Percentiles rank a stretch among this genome's conserved stretches.
Evolutionary conservation across 148 eudicot species (phyloP).

Genomic region (Spergularia bocconei): DNA sequence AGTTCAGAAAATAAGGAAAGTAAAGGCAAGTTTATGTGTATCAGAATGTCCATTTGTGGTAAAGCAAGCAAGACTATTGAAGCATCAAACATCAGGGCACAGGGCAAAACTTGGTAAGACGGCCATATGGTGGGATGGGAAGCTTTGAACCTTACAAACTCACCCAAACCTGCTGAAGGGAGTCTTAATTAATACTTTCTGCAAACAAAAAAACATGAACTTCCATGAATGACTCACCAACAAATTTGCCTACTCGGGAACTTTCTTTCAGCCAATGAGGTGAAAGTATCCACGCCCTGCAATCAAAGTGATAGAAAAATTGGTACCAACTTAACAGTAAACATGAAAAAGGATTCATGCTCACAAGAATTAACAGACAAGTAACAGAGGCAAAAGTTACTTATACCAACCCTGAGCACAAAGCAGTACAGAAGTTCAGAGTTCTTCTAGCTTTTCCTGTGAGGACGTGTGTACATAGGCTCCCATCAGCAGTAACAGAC

Average conservation of each 20-base stretch:
- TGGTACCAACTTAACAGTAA: not conserved
- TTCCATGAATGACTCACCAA: conserved; percentile 45
- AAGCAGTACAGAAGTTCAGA: conserved; percentile 83
- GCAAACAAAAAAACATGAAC: not conserved
- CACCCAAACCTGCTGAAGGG: not conserved
- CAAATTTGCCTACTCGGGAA: conserved; percentile 63
- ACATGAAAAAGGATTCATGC: not conserved
- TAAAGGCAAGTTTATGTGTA: not conserved
- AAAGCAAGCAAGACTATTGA: conserved; percentile 8
- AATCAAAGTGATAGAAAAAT: not conserved
- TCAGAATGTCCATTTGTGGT: not conserved
- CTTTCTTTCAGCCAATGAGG: conserved; percentile 86
- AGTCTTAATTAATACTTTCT: not conserved
- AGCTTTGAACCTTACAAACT: conserved; percentile 7
- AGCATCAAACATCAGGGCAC: not conserved
- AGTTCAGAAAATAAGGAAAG: not conserved
- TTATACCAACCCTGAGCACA: conserved; percentile 80
- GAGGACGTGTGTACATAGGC: conserved; percentile 66
- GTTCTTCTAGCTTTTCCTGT: conserved; percentile 77
- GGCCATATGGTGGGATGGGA: not conserved
- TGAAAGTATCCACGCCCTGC: conserved; percentile 88
- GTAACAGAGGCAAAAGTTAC: not conserved
- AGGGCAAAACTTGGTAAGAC: not conserved
- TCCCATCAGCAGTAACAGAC: conserved; percentile 63
- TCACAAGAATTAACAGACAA: not conserved